These are phyloP conservation scores for Tilletia walkeri DNA, from an alignment of 1,284 basidiomycete species.

Conservation along the genomic window DNA sequence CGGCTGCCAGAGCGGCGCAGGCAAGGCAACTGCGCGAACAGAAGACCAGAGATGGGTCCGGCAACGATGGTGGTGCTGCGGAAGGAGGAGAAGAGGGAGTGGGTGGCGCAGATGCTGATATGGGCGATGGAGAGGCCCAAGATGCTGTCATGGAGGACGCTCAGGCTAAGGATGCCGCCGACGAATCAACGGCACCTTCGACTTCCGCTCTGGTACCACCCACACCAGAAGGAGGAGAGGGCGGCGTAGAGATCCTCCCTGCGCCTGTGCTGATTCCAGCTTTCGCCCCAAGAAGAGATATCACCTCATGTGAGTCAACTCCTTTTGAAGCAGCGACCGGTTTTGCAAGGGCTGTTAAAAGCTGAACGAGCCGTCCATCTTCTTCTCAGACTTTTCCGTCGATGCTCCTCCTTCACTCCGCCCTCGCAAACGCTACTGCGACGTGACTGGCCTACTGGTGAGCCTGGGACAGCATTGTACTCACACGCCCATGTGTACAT, in stretches of 20 bases:
- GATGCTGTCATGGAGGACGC: slow-evolving; percentile 5
- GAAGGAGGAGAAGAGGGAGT: not conserved
- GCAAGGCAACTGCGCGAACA: slow-evolving; percentile 14
- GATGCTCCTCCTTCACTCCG: slow-evolving; percentile 79
- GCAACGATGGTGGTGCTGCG: slow-evolving; percentile 3
- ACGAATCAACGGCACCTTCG: not conserved
- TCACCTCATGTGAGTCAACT: slow-evolving; percentile 25
- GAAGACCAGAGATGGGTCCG: slow-evolving; percentile 15
- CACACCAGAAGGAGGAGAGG: not conserved
- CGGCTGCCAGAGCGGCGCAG: slow-evolving; percentile 15
- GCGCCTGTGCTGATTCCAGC: not conserved
- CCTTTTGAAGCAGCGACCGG: not conserved
- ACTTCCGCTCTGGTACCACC: not conserved
- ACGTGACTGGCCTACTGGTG: slow-evolving; percentile 81
- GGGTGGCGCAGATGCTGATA: slow-evolving; percentile 1
- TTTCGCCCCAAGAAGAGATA: not conserved
- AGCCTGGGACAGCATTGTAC: slow-evolving; percentile 23
- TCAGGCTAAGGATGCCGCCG: not conserved
- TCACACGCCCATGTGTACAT: not conserved
- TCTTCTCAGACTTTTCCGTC: slow-evolving; percentile 68
- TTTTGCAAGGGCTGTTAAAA: not conserved
- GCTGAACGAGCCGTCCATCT: not conserved
- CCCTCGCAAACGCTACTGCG: slow-evolving; percentile 76
- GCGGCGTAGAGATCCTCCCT: not conserved
- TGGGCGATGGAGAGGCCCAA: not conserved